Conservation (phyloP, 83 land plant species). For the Isoetes engelmannii region DNA sequence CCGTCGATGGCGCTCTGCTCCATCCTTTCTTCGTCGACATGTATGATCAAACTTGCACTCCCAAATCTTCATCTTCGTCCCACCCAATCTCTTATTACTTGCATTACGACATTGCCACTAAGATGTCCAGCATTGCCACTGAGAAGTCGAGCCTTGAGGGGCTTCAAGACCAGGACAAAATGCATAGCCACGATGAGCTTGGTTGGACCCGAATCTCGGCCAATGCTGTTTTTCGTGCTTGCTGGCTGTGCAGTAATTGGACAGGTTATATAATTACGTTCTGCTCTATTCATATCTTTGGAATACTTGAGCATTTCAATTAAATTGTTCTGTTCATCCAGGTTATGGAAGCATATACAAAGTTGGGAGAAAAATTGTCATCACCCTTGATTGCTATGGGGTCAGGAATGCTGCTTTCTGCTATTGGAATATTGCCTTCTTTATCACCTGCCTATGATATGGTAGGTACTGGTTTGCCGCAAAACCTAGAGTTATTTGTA, state of each 20-base stretch:
- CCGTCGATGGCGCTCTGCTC: too few species aligned
- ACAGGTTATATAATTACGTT: constrained; percentile 12
- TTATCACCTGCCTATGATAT: constrained; percentile 29
- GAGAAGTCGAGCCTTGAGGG: neutral
- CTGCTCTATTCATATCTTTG: neutral
- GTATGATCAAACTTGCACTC: too few species aligned
- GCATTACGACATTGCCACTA: too few species aligned
- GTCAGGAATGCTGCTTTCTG: constrained; percentile 28
- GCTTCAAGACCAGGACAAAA: neutral
- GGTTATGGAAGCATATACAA: constrained; percentile 31
- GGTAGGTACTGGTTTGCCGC: constrained; percentile 10
- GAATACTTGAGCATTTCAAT: neutral
- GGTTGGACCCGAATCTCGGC: constrained; percentile 22
- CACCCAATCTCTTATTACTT: too few species aligned
- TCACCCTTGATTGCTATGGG: constrained; percentile 33
- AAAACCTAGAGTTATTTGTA: neutral
- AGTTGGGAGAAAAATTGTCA: constrained; percentile 25
- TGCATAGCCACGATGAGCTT: constrained; percentile 5
- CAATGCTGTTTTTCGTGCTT: constrained; percentile 16
- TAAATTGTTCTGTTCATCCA: constrained; percentile 4
- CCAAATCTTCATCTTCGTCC: too few species aligned
- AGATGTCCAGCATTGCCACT: too few species aligned
- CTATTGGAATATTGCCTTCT: constrained; percentile 23
- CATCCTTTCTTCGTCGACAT: too few species aligned
- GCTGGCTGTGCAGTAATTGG: constrained; percentile 26